A percentile compares a stretch with the other conserved stretches of the same genome.
Conservation (phyloP, 208 protist species). For the Vickermania ingenoplastis region DNA sequence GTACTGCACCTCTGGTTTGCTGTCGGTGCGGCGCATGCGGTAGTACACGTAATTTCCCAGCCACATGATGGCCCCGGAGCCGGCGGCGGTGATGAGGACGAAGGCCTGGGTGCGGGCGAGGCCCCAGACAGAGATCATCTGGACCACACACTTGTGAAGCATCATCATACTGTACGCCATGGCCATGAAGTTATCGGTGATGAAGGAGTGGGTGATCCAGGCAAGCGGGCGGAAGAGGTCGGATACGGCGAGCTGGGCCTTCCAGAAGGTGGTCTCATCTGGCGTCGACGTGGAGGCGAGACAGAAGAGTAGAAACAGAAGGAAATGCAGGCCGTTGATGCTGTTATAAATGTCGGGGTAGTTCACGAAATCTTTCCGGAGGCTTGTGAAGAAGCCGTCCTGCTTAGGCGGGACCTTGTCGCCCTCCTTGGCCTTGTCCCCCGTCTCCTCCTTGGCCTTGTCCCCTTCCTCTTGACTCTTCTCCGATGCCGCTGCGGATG, state of each 20-base stretch:
- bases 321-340: constrained; percentile 77
- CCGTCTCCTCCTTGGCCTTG: constrained; percentile 8
- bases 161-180: constrained; percentile 88
- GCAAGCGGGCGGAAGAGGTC: constrained; percentile 52
- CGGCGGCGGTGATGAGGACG: constrained; percentile 36
- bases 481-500: background rate
- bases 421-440: constrained; percentile 15
- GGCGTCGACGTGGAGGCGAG: constrained; percentile 81
- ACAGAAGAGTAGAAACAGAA: constrained; percentile 87
- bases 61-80: constrained; percentile 76
- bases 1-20: constrained; percentile 71
- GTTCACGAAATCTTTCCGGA: constrained; percentile 60
- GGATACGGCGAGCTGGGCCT: constrained; percentile 69
- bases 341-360: constrained; percentile 89
- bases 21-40: constrained; percentile 5
- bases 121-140: constrained; percentile 60
- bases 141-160: constrained; percentile 77
- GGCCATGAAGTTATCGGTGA: constrained; percentile 87
- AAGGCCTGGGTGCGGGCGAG: constrained; percentile 53
- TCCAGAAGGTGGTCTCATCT: constrained; percentile 76
- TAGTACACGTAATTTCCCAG: constrained; percentile 52
- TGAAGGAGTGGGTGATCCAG: constrained; percentile 76
- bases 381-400: constrained; percentile 16
- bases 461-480: constrained; percentile 11
- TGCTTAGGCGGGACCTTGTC: constrained; percentile 33